A percentile compares a stretch with the other conserved stretches of the same genome.
Conservation (phyloP, 2,329 filamentous ascomycete genomes). For the Phialophora tarda region DNA sequence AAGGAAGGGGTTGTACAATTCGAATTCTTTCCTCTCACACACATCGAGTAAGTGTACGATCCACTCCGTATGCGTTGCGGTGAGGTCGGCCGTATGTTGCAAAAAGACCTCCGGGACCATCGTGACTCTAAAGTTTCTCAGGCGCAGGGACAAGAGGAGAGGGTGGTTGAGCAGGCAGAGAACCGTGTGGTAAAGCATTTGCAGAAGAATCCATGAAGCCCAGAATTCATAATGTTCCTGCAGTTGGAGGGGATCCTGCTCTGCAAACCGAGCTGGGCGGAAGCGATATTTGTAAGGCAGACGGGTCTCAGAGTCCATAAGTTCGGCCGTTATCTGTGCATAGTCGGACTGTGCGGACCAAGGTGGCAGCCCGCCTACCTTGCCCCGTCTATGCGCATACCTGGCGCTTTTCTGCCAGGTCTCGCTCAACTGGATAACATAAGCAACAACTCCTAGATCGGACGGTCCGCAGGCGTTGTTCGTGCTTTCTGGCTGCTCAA, state of each 20-base stretch:
- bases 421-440: conserved; percentile 54
- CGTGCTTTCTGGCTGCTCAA: conserved; percentile 26
- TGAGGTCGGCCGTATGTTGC: conserved; percentile 60
- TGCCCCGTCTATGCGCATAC: conserved; percentile 56
- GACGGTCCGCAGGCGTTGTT: conserved; percentile 13
- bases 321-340: conserved; percentile 56
- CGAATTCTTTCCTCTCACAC: conserved; percentile 53
- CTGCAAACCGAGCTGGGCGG: conserved; percentile 55
- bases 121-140: conserved; percentile 58
- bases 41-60: conserved; percentile 60
- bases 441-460: conserved; percentile 52
- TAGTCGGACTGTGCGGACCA: conserved; percentile 61
- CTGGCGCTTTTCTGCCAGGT: conserved; percentile 56
- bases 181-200: conserved; percentile 60
- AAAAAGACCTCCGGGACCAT: conserved; percentile 60
- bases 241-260: conserved; percentile 51
- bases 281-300: conserved; percentile 60
- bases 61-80: conserved; percentile 59
- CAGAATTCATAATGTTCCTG: conserved; percentile 57
- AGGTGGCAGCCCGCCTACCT: conserved; percentile 51
- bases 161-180: conserved; percentile 62
- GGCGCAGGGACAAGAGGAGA: conserved; percentile 58
- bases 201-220: conserved; percentile 60
- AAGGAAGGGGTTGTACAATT: conserved; percentile 55
- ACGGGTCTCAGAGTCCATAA: conserved; percentile 60